Conservation (phyloP, 2,329 filamentous ascomycete species). For the Stenocarpella maydis region DNA sequence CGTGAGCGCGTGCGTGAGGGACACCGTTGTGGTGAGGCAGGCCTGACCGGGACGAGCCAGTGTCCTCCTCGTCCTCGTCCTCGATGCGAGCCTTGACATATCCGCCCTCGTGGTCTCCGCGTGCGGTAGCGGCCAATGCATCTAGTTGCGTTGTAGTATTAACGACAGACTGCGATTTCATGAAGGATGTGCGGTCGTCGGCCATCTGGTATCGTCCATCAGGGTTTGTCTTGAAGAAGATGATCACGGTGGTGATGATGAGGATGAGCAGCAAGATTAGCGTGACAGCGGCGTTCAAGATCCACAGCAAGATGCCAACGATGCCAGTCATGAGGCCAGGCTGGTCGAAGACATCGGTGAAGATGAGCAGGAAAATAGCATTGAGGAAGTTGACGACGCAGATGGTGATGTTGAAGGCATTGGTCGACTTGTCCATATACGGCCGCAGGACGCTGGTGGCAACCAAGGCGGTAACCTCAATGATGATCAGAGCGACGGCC, state of each 20-base stretch:
- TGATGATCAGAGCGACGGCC: slow-evolving; percentile 77
- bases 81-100: slow-evolving; percentile 63
- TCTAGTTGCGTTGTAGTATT: slow-evolving; percentile 78
- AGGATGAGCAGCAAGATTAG: slow-evolving; percentile 81
- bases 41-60: slow-evolving; percentile 55
- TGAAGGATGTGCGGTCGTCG: slow-evolving; percentile 88
- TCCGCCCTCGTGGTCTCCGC: slow-evolving; percentile 73
- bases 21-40: slow-evolving; percentile 20
- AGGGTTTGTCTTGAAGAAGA: slow-evolving; percentile 84
- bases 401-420: slow-evolving; percentile 88
- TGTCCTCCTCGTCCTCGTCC: slow-evolving; percentile 77
- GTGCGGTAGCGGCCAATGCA: slow-evolving; percentile 81
- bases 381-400: slow-evolving; percentile 84
- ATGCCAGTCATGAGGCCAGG: slow-evolving; percentile 81
- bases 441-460: slow-evolving; percentile 77
- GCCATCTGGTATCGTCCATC: slow-evolving; percentile 90
- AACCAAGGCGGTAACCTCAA: slow-evolving; percentile 78
- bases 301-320: slow-evolving; percentile 84
- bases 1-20: slow-evolving; percentile 31
- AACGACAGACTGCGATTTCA: slow-evolving; percentile 84
- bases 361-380: slow-evolving; percentile 80
- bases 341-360: slow-evolving; percentile 82
- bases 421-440: slow-evolving; percentile 97
- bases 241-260: slow-evolving; percentile 69
- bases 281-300: slow-evolving; percentile 81